Evolutionary conservation across 257 asterid genomes (phyloP), one percentile per base, ranked within the genome.

Genomic region (Solanum tacnaense): DNA sequence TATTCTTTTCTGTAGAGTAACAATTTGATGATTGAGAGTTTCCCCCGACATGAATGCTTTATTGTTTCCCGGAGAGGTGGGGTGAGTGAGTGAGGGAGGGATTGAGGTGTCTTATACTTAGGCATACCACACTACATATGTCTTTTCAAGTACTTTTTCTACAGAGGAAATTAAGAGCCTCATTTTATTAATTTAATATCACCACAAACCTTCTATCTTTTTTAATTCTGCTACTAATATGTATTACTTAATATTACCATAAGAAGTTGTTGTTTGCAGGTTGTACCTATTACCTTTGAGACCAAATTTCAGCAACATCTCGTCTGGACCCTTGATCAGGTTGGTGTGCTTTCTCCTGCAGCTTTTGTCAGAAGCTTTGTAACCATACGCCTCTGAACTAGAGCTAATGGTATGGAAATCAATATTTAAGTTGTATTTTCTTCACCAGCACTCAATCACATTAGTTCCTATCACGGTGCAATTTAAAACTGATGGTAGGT

Each of bases 271-370:
- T 88, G 58, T 90, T 79, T 92, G 91, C 93, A 96, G 99, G 99
- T 94, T 87, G 99, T 96, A 86, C 99, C 98, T 83, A 84, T 93
- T 89, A 94, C 98, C 68, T 97, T 92, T 88, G 89, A 91, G 74
- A 96, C 98, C 91, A 93, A 88, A 83, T 95, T 96, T 90, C 99
- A 89, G 93, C 93, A 94, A 32, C 93, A 93, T 92, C 98, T 97
- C 58, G 90, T 97, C 85, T 95, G 99, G 99, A 90, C 96, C 88
- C 96, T 96, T 70, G 98, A 95, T 86, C 98, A 97, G 98, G 99
- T 97, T 87, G 29, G 89, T 84, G 81, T 85, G 68, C 85, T 81
- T 49, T 79, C 84, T 79, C 62, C 67, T 79, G 38, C 39, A 27
- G 67, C 25, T 79, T 35, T 41, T 25, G 3, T 39, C 21, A 25